Conservation (phyloP, 495 filamentous ascomycete species). For the Pseudevernia furfuracea region DNA sequence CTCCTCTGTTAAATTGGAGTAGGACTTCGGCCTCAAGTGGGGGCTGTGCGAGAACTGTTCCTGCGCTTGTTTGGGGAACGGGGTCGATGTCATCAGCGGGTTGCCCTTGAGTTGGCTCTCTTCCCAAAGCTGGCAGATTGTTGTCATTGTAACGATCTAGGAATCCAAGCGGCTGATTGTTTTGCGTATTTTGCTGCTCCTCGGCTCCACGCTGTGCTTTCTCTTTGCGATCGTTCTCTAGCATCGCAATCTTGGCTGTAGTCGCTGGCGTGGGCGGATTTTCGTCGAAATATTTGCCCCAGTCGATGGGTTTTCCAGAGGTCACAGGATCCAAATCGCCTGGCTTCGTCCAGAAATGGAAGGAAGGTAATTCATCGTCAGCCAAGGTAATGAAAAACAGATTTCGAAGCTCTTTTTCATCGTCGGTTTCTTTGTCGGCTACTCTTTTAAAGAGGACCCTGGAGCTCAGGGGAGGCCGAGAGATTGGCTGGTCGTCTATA, state of each 20-base stretch:
- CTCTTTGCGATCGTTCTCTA: background rate
- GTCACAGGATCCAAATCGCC: slow-evolving; percentile 15
- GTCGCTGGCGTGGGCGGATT: slow-evolving; percentile 3
- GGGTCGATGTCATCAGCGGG: background rate
- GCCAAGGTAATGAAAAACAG: slow-evolving; percentile 15
- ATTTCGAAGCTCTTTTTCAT: slow-evolving; percentile 10
- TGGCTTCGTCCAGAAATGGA: slow-evolving; percentile 16
- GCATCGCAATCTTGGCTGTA: background rate
- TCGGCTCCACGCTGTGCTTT: background rate
- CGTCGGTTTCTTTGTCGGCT: background rate
- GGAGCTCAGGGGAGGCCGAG: background rate
- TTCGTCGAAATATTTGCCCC: background rate
- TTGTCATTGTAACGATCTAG: background rate
- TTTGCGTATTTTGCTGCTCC: background rate
- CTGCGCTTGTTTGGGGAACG: background rate
- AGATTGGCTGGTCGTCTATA: background rate
- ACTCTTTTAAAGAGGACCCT: background rate
- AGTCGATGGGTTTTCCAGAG: slow-evolving; percentile 1
- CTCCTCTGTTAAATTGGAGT: slow-evolving; percentile 10
- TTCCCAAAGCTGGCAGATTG: background rate
- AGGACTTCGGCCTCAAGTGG: background rate
- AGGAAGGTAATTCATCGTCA: slow-evolving; percentile 17
- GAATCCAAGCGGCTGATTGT: background rate
- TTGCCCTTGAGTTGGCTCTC: background rate
- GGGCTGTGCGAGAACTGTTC: background rate